Percentiles rank a stretch among this genome's conserved stretches.
Evolutionary conservation across 164 flowering plant genomes (phyloP).

Genomic region (Berberis vulgaris): DNA sequence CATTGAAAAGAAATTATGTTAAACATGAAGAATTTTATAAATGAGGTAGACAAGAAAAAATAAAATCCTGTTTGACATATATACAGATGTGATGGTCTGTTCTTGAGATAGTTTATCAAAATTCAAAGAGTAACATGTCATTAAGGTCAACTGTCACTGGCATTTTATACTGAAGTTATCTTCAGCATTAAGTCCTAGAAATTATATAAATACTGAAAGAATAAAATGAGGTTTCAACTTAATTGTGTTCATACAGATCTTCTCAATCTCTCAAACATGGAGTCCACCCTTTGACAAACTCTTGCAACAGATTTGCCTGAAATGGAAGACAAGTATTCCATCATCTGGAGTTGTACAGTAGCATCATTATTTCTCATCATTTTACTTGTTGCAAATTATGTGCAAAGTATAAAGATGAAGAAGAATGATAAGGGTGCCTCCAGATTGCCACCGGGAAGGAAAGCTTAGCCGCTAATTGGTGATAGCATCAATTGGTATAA

Average conservation of each 20-base stretch:
- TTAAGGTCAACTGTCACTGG: conserved; percentile 1
- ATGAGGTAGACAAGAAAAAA: neutral
- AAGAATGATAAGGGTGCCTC: conserved; percentile 6
- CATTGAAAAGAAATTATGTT: too few relatives aligned
- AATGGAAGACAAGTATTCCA: conserved; percentile 16
- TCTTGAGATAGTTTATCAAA: conserved; percentile 2
- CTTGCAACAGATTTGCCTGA: neutral
- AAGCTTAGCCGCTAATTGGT: conserved; percentile 75
- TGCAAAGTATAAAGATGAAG: conserved; percentile 1
- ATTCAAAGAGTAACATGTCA: neutral
- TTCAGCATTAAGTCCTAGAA: neutral
- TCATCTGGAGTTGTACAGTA: conserved; percentile 6
- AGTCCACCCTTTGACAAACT: neutral
- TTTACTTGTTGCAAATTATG: conserved; percentile 11
- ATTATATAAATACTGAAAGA: too few relatives aligned
- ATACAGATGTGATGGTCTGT: neutral
- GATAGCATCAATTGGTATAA: conserved; percentile 63
- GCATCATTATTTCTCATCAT: conserved; percentile 13
- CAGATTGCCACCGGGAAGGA: conserved; percentile 64
- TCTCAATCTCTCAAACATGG: conserved; percentile 6
- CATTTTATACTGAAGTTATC: neutral
- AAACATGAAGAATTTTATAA: neutral
- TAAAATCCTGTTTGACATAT: neutral
- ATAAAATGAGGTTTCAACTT: neutral
- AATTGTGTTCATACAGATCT: conserved; percentile 3